These are phyloP conservation scores for Fomitiporia mediterranea DNA, from an alignment of 1,284 basidiomycete genomes.

Conservation along the genomic window DNA sequence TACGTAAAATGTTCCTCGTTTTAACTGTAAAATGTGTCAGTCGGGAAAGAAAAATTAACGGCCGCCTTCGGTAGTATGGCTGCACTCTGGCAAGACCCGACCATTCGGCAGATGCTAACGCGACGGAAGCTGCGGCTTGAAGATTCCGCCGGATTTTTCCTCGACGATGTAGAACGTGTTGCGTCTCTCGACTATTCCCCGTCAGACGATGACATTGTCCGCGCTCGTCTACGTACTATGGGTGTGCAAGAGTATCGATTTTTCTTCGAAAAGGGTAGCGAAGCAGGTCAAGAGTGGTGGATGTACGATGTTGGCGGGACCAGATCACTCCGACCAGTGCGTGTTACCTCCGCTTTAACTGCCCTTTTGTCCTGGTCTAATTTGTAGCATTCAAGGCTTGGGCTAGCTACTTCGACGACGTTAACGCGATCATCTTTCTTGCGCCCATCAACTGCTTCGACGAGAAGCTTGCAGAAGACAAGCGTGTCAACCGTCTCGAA, in stretches of 20 bases:
- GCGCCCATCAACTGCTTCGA: constrained; percentile 36
- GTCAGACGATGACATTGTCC: constrained; percentile 50
- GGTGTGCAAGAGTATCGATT: constrained; percentile 73
- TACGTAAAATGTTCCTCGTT: neutral
- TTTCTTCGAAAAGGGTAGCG: constrained; percentile 69
- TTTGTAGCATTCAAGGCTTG: constrained; percentile 36
- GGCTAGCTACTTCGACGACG: constrained; percentile 72
- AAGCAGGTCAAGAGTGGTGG: constrained; percentile 71
- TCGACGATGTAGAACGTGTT: constrained; percentile 66
- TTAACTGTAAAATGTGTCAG: neutral
- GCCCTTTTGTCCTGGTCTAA: neutral
- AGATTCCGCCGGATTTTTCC: constrained; percentile 69
- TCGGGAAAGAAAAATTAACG: too few relatives aligned
- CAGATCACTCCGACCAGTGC: constrained; percentile 43
- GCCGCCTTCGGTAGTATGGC: constrained; percentile 37
- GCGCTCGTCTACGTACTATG: constrained; percentile 39
- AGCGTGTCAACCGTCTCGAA: constrained; percentile 41
- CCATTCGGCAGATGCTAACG: constrained; percentile 53
- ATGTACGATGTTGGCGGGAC: constrained; percentile 78
- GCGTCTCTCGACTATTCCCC: constrained; percentile 59
- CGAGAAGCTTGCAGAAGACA: constrained; percentile 40
- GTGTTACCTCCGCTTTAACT: neutral
- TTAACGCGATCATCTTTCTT: constrained; percentile 34
- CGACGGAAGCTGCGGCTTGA: constrained; percentile 63
- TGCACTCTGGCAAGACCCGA: constrained; percentile 56